phyloP scores from a whole-genome alignment of 805 yeast genomes.

The Candida easanensis region DNA sequence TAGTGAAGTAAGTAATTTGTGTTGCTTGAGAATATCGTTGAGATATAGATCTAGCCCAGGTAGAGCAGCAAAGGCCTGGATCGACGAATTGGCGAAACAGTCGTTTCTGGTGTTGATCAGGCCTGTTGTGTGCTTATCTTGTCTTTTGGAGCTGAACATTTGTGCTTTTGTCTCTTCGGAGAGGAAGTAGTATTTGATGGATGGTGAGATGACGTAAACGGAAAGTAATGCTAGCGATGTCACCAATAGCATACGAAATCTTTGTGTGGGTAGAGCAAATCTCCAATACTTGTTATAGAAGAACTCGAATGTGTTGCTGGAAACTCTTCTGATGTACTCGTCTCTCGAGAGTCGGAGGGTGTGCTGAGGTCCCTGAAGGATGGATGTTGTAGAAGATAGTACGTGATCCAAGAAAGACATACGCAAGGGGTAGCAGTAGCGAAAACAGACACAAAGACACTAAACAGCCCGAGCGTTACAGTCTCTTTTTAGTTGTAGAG shows the following conservation, averaged over 20 bases:
- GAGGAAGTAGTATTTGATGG: slow-evolving; percentile 20
- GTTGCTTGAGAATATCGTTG: slow-evolving; percentile 32
- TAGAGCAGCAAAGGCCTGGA: slow-evolving; percentile 73
- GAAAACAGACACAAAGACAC: too few species aligned
- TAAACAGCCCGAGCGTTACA: too few species aligned
- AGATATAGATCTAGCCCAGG: slow-evolving; percentile 59
- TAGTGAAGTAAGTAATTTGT: slow-evolving; percentile 17
- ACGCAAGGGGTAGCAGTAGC: too few species aligned
- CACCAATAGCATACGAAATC: slow-evolving; percentile 24
- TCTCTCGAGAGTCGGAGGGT: slow-evolving; percentile 13
- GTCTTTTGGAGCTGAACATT: slow-evolving; percentile 46
- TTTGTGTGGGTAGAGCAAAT: slow-evolving; percentile 7
- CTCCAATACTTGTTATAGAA: slow-evolving; percentile 26
- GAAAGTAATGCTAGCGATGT: slow-evolving; percentile 25
- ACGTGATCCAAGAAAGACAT: slow-evolving; percentile 5
- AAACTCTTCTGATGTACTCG: slow-evolving; percentile 13
- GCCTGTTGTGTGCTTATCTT: slow-evolving; percentile 79
- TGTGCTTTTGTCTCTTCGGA: slow-evolving; percentile 21
- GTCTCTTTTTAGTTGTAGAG: too few species aligned
- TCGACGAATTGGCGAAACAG: slow-evolving; percentile 87
- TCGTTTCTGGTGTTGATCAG: slow-evolving; percentile 79
- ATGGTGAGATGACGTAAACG: slow-evolving; percentile 32
- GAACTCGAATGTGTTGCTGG: slow-evolving; percentile 14
- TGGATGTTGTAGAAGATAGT: neutral
- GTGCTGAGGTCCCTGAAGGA: neutral